These are phyloP conservation scores for Candida broadrunensis DNA, from an alignment of 805 yeast species.

Conservation along the genomic window DNA sequence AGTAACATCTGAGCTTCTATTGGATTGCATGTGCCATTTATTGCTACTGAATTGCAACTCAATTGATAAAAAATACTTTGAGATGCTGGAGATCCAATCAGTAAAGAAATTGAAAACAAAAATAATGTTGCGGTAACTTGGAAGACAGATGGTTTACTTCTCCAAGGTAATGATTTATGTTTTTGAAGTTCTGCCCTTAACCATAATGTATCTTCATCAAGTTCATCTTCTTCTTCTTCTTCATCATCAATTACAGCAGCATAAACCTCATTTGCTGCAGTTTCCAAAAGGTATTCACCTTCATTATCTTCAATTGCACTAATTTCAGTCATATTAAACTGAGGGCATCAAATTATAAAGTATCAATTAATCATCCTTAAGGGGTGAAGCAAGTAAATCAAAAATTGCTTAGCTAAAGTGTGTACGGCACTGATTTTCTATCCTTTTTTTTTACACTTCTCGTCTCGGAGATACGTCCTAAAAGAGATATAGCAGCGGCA, in stretches of 20 bases:
- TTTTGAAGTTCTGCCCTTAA: constrained; percentile 40
- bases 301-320: not conserved
- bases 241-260: not conserved
- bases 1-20: constrained; percentile 29
- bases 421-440: too few relatives aligned
- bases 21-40: constrained; percentile 23
- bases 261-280: not conserved
- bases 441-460: too few relatives aligned
- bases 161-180: constrained; percentile 43
- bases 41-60: constrained; percentile 19
- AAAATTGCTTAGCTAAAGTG: too few relatives aligned
- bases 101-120: constrained; percentile 7
- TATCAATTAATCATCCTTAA: too few relatives aligned
- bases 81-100: not conserved
- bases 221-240: constrained; percentile 20
- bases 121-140: constrained; percentile 34
- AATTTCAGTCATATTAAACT: not conserved
- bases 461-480: too few relatives aligned
- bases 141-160: constrained; percentile 49
- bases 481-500: too few relatives aligned
- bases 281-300: not conserved
- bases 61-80: constrained; percentile 26
- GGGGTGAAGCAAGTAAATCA: too few relatives aligned
- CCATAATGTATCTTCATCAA: constrained; percentile 39
- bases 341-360: too few relatives aligned